A percentile compares a stretch with the other conserved stretches of the same genome.
Evolutionary conservation across 169 alveolate species (phyloP).

Genomic region (Babesia ovata): DNA sequence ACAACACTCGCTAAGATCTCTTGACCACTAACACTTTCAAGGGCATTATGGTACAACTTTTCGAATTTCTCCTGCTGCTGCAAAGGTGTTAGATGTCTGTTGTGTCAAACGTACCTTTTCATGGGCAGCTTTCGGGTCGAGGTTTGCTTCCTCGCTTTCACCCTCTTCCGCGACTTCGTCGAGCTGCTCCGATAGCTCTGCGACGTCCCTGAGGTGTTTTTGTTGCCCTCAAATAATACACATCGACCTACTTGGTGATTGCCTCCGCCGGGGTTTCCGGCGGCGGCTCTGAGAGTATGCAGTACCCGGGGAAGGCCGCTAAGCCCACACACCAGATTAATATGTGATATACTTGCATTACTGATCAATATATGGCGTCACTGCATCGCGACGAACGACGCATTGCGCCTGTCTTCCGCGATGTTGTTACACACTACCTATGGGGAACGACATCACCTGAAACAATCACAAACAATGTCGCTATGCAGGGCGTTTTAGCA

Average conservation of each 20-base stretch:
- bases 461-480: background rate
- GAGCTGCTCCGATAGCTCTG: conserved; percentile 40
- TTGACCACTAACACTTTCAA: conserved; percentile 25
- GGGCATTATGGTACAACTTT: conserved; percentile 7
- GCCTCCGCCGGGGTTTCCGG: conserved; percentile 37
- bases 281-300: background rate
- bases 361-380: background rate
- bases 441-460: conserved; percentile 20
- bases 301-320: background rate
- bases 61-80: conserved; percentile 23
- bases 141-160: conserved; percentile 3
- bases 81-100: background rate
- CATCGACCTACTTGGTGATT: conserved; percentile 21
- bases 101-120: background rate
- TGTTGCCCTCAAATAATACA: no score
- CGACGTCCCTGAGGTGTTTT: conserved; percentile 29
- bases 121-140: background rate
- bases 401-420: conserved; percentile 13
- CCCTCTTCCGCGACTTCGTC: conserved; percentile 41
- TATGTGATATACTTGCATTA: background rate
- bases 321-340: conserved; percentile 10
- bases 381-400: background rate
- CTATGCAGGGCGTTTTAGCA: background rate
- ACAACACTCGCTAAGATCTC: background rate
- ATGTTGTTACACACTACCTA: conserved; percentile 39